A percentile compares a stretch with the other conserved stretches of the same genome.
These are phyloP conservation scores for Penicillium canariense DNA, from an alignment of 495 filamentous ascomycete species.

Conservation along the genomic window DNA sequence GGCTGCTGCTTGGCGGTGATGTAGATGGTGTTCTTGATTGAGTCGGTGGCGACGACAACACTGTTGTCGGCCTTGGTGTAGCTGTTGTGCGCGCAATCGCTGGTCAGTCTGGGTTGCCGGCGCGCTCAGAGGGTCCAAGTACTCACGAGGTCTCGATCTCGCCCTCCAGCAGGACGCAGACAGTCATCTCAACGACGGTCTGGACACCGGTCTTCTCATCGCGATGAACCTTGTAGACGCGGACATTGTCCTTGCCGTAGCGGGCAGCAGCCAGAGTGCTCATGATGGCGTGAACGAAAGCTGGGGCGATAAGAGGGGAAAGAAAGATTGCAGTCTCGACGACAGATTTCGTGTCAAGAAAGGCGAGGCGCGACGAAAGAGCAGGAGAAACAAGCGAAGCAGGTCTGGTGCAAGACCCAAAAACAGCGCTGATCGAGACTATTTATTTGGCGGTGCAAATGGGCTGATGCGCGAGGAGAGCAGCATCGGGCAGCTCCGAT, in stretches of 20 bases:
- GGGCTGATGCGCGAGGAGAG: constrained; percentile 18
- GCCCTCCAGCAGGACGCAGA: constrained; percentile 85
- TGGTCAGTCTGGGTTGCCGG: constrained; percentile 4
- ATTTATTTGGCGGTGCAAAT: constrained; percentile 20
- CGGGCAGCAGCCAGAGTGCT: constrained; percentile 65
- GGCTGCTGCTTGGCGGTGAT: constrained; percentile 92
- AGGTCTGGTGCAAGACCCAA: not conserved
- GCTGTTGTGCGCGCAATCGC: constrained; percentile 36
- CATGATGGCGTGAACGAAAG: constrained; percentile 20
- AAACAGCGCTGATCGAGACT: not conserved
- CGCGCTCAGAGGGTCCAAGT: not conserved
- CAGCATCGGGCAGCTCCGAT: constrained; percentile 46
- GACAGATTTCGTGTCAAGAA: too few relatives aligned
- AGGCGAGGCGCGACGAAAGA: not conserved
- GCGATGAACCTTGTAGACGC: constrained; percentile 87
- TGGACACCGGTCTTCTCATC: constrained; percentile 73
- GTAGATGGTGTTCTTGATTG: constrained; percentile 97
- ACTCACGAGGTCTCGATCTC: constrained; percentile 83
- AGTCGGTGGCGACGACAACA: constrained; percentile 93
- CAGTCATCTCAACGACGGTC: constrained; percentile 91
- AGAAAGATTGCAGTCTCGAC: not conserved
- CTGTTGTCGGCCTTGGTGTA: constrained; percentile 95
- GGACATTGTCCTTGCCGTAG: constrained; percentile 98
- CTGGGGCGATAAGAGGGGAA: constrained; percentile 1
- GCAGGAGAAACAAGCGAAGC: not conserved